A percentile compares a stretch with the other conserved stretches of the same genome.
phyloP scores from a whole-genome alignment of 352 stramenopile species.

The Phytophthora tentaculata region DNA sequence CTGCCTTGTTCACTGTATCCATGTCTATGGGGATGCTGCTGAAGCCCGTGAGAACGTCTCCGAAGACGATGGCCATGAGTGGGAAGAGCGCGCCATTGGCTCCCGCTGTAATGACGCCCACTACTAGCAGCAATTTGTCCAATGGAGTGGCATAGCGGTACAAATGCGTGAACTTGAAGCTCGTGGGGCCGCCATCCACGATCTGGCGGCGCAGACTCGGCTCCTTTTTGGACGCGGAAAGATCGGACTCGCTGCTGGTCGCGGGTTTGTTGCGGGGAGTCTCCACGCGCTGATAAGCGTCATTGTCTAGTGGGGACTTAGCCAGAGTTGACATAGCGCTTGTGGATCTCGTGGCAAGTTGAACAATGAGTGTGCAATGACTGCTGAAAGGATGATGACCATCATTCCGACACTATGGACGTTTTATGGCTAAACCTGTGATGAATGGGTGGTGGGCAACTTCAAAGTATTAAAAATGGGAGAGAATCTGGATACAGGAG shows the following conservation, averaged over 20 bases:
- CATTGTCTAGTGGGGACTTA: background rate
- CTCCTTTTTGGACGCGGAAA: constrained; percentile 20
- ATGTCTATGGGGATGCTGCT: constrained; percentile 32
- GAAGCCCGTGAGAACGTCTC: constrained; percentile 42
- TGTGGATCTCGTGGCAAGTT: constrained; percentile 5
- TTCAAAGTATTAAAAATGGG: too few relatives aligned
- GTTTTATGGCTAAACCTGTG: constrained; percentile 7
- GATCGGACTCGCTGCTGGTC: constrained; percentile 21
- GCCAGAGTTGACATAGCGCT: constrained; percentile 10
- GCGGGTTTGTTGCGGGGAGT: constrained; percentile 13
- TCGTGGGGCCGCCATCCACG: constrained; percentile 23
- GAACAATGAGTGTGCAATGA: background rate
- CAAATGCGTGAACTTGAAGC: constrained; percentile 21
- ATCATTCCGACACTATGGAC: constrained; percentile 10
- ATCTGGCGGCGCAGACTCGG: constrained; percentile 23
- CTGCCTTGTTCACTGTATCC: constrained; percentile 29
- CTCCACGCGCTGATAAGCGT: constrained; percentile 12
- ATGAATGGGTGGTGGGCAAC: background rate
- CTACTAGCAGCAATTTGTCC: constrained; percentile 40
- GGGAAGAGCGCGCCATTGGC: constrained; percentile 51
- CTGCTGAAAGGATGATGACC: background rate
- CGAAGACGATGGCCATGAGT: constrained; percentile 55
- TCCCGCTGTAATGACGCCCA: constrained; percentile 31
- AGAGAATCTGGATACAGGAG: too few relatives aligned
- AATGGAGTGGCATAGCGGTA: constrained; percentile 46